Conservation (phyloP, 108 stramenopile genomes). For the Hondaea fermentalgiana region DNA sequence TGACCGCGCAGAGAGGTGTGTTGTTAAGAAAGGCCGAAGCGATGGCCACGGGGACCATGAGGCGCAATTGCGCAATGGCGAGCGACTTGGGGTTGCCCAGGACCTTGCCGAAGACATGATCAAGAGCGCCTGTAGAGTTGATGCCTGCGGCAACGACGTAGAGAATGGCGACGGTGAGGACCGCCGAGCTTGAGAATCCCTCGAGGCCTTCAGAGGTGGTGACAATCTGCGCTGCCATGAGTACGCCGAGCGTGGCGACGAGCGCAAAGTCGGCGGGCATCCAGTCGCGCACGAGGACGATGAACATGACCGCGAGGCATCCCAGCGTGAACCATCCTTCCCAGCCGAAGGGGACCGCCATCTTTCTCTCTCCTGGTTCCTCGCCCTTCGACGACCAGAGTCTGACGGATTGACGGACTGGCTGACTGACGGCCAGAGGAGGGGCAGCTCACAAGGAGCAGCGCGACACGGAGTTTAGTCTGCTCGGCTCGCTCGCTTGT, state of each 20-base stretch:
- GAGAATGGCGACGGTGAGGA: conserved; percentile 20
- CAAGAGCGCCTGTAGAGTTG: conserved; percentile 18
- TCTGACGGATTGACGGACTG: no score
- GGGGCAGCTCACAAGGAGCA: no score
- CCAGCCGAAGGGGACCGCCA: background rate
- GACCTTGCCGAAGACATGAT: background rate
- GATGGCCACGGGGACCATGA: conserved; percentile 9
- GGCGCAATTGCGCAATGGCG: background rate
- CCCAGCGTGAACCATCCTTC: conserved; percentile 9
- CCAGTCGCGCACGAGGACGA: background rate
- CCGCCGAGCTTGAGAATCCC: conserved; percentile 9
- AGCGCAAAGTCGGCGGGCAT: background rate
- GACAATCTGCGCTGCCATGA: background rate
- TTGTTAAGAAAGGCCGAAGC: conserved; percentile 31
- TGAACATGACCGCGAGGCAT: background rate
- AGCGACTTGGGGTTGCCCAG: conserved; percentile 17
- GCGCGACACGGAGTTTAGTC: no score
- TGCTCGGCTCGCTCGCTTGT: no score
- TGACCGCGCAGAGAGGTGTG: conserved; percentile 26
- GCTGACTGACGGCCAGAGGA: no score
- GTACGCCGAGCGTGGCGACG: background rate
- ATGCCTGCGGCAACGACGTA: conserved; percentile 20
- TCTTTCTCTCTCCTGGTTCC: no score
- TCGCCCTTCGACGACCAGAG: no score
- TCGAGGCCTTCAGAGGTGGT: background rate